These are phyloP conservation scores for Vittaforma corneae DNA, from an alignment of 371 early-diverging fungal genomes.

Conservation along the genomic window DNA sequence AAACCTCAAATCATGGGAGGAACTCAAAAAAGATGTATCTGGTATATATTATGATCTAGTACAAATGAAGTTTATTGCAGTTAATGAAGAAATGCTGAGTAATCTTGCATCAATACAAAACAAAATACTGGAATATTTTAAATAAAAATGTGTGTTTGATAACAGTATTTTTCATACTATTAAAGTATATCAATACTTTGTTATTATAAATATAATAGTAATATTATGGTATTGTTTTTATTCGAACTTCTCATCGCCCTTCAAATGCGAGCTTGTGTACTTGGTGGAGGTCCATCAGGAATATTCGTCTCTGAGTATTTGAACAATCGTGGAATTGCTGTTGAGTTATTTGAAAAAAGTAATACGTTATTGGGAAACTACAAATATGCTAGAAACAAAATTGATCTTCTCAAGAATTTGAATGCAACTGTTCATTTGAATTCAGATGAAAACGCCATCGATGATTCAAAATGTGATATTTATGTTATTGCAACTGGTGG, in stretches of 20 bases:
- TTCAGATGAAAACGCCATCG: constrained; percentile 6
- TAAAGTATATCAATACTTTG: too few species aligned
- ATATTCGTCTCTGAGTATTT: constrained; percentile 36
- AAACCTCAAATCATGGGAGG: constrained; percentile 67
- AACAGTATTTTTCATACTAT: too few species aligned
- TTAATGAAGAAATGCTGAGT: constrained; percentile 14
- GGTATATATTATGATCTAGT: constrained; percentile 86
- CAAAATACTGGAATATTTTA: too few species aligned
- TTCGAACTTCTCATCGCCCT: too few species aligned
- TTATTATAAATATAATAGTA: too few species aligned
- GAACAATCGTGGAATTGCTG: background rate
- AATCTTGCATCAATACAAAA: background rate
- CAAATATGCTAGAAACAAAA: constrained; percentile 28
- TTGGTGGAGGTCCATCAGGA: constrained; percentile 51
- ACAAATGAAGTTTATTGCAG: constrained; percentile 85
- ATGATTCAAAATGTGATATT: constrained; percentile 14
- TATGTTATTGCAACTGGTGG: constrained; percentile 44
- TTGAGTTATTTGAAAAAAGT: constrained; percentile 34
- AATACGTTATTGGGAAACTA: constrained; percentile 29
- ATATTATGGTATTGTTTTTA: too few species aligned
- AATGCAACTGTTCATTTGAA: constrained; percentile 25
- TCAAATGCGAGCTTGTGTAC: constrained; percentile 6
- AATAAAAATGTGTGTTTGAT: too few species aligned
- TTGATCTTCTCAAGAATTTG: constrained; percentile 10
- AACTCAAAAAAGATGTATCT: constrained; percentile 76